A percentile compares a stretch with the other conserved stretches of the same genome.
These are phyloP conservation scores for Cladosporium sp. DNA, from an alignment of 2,329 filamentous ascomycete genomes.

Conservation along the genomic window DNA sequence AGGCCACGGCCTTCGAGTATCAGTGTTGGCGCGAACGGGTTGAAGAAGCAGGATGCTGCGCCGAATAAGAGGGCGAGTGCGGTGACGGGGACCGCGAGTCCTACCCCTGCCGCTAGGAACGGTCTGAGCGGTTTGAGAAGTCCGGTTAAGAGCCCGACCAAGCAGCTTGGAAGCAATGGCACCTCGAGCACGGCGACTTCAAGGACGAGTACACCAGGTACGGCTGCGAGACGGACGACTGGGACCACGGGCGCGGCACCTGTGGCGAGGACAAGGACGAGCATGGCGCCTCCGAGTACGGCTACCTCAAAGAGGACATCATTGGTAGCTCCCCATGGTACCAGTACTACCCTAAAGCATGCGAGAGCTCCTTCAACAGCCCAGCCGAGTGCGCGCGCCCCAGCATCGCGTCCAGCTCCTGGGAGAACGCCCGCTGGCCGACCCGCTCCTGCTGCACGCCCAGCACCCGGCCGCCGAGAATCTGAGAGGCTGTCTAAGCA, in stretches of 20 bases:
- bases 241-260: slow-evolving; percentile 35
- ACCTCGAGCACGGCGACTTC: slow-evolving; percentile 56
- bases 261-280: slow-evolving; percentile 51
- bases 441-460: slow-evolving; percentile 13
- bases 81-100: slow-evolving; percentile 59
- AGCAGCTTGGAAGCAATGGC: slow-evolving; percentile 55
- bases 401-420: slow-evolving; percentile 13
- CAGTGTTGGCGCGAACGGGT: slow-evolving; percentile 25
- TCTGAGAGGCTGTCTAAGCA: slow-evolving; percentile 21
- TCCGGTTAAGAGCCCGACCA: slow-evolving; percentile 75
- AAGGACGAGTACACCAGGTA: slow-evolving; percentile 62
- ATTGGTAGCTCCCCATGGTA: slow-evolving; percentile 25
- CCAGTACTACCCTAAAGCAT: slow-evolving; percentile 26
- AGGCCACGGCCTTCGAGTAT: slow-evolving; percentile 41
- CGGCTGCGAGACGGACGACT: slow-evolving; percentile 28
- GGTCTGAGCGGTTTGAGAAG: slow-evolving; percentile 58
- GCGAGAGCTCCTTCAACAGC: slow-evolving; percentile 17
- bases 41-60: slow-evolving; percentile 26
- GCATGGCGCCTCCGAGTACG: slow-evolving; percentile 42
- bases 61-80: slow-evolving; percentile 26
- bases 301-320: slow-evolving; percentile 28
- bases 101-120: slow-evolving; percentile 61
- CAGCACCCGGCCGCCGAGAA: slow-evolving; percentile 15
- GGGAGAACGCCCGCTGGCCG: slow-evolving; percentile 13
- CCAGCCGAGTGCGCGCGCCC: slow-evolving; percentile 14